Conservation (phyloP, 305 asterid species). For the Ilex paraguariensis region DNA sequence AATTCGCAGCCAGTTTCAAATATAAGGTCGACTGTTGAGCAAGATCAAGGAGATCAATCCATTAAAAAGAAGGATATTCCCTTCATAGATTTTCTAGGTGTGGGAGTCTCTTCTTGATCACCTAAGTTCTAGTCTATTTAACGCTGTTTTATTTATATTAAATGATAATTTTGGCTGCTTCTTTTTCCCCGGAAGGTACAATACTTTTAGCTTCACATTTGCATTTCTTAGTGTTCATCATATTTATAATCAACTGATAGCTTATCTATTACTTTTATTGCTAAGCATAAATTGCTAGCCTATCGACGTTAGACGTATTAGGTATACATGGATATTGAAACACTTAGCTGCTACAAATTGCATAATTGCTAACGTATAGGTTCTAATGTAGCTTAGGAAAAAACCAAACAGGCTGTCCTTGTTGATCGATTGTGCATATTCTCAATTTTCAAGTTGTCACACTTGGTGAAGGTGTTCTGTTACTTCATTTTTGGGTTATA, state of each 20-base stretch:
- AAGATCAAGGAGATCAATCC: not conserved
- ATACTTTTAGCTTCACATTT: not conserved
- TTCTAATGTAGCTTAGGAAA: too few species aligned
- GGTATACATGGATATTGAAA: not conserved
- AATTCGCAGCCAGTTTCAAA: not conserved
- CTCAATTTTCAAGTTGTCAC: not conserved
- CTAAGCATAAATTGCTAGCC: not conserved
- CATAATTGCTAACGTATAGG: too few species aligned
- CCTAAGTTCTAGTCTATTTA: too few species aligned
- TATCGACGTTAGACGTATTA: not conserved
- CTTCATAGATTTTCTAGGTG: constrained; percentile 2
- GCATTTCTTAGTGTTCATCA: too few species aligned
- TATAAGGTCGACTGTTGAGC: not conserved
- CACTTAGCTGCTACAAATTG: not conserved
- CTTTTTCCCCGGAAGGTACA: too few species aligned
- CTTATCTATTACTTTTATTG: not conserved
- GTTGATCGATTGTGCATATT: too few species aligned
- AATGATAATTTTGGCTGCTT: too few species aligned
- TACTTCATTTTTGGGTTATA: not conserved
- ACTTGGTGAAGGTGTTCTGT: too few species aligned
- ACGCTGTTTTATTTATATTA: too few species aligned
- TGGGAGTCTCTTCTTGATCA: constrained; percentile 2
- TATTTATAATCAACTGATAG: not conserved
- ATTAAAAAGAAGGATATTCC: not conserved
- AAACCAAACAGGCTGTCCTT: too few species aligned